Base-by-base conservation (phyloP, 371 early-diverging fungal species). In the Mycotypha africana region DNA sequence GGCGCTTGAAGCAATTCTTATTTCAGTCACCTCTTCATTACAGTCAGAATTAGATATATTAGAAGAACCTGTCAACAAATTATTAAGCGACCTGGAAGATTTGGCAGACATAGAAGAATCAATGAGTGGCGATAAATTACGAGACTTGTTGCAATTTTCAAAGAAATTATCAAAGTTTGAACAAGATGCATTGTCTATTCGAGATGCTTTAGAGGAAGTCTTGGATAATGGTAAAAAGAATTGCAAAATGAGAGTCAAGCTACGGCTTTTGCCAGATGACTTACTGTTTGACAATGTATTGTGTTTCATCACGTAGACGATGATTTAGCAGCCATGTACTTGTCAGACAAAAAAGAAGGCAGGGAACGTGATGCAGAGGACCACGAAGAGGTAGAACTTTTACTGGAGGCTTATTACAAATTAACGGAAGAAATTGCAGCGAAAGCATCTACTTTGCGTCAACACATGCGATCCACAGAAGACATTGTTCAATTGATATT, bases 321-420 rank as follows among this genome's bases (percentile, higher is more conserved):
- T 26, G 95, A 94, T 55, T 58, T 94, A 50, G 91, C 90, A 0
- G 87, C 74, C 34, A 86, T 94, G 91, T 94, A 89, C 57, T 60
- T 94, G 47, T 84, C 91, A 6, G 86, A 79, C 24, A 92, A 91
- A 65, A 78, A 78, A 35, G 47, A 57, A 7, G 85, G 84, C 8
- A 46, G 49, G 5, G 69, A 76, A 2, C 73, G 85, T 26, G 64
- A 60, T 14, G 52, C 66, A 12, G 63, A 79, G 14, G 83, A 86
- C 38, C 92, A 93, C 47, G 87, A 88, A 42, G 95, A 94, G 48
- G 82, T 85, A 19, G 95, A 94, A 63, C 65, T 92, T 16, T 64
- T 94, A 52, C 60, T 94, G 45, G 95, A 94, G 55, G 81, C 92
- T 12, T 94, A 94, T 52, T 62, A 87, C 42, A 91, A 88, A 53